A percentile compares a stretch with the other conserved stretches of the same genome.
phyloP scores from a whole-genome alignment of 305 asterid species.

The Salvia sclarea region DNA sequence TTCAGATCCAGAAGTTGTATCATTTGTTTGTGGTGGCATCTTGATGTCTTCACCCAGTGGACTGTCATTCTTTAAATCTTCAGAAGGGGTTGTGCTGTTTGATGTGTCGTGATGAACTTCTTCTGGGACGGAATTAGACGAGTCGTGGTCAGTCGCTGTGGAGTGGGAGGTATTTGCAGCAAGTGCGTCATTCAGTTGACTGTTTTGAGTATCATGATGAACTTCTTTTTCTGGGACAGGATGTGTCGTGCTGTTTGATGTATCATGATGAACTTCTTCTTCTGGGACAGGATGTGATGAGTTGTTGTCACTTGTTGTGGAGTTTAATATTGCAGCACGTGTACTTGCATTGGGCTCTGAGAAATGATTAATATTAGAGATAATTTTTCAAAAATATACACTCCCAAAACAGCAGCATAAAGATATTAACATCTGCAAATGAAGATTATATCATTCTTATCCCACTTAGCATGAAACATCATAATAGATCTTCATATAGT shows the following conservation, averaged over 20 bases:
- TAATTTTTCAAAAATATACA: background rate
- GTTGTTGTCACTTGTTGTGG: slow-evolving; percentile 48
- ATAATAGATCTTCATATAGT: slow-evolving; percentile 8
- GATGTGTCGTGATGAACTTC: slow-evolving; percentile 46
- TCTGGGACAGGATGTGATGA: slow-evolving; percentile 41
- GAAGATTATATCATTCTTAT: slow-evolving; percentile 9
- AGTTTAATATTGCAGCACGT: slow-evolving; percentile 43
- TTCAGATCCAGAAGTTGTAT: slow-evolving; percentile 47
- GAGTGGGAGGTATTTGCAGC: slow-evolving; percentile 51
- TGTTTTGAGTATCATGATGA: slow-evolving; percentile 48
- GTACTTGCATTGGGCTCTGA: slow-evolving; percentile 52
- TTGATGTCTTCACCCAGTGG: slow-evolving; percentile 47
- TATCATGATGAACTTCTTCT: slow-evolving; percentile 49
- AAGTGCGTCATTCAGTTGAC: slow-evolving; percentile 44
- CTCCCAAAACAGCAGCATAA: slow-evolving; percentile 18
- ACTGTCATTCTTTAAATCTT: slow-evolving; percentile 46
- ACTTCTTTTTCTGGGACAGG: slow-evolving; percentile 46
- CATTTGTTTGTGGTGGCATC: slow-evolving; percentile 46
- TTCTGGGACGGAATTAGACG: slow-evolving; percentile 41
- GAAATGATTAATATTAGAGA: slow-evolving; percentile 25
- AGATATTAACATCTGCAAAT: slow-evolving; percentile 9
- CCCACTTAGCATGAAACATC: slow-evolving; percentile 12
- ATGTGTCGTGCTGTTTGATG: slow-evolving; percentile 43
- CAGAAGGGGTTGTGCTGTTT: slow-evolving; percentile 43
- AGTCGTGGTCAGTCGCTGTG: slow-evolving; percentile 45